Base-by-base conservation (phyloP, 805 yeast species). In the Ogataea minuta region DNA sequence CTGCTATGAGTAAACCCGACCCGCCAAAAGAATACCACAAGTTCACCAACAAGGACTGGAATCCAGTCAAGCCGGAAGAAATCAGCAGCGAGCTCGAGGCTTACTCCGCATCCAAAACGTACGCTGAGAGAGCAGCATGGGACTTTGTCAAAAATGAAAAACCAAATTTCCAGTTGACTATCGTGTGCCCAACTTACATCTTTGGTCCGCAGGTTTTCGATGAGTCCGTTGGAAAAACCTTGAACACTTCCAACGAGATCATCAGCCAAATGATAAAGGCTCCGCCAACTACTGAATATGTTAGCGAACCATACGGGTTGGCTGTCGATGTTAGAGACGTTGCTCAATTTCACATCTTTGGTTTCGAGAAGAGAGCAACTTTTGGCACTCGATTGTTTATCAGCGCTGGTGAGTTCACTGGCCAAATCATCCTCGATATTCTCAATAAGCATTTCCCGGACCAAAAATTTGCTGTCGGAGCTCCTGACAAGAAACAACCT, bases 101-200 rank as follows among this genome's bases (percentile, higher is more conserved):
- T 3, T 72, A 71, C 53, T 13, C 33, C 24, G 68, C 70, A 31
- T 69, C 83, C 27, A 79, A 78, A 59, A 69, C 60, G 9, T 60
- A 63, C 49, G 84, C 84, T 24, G 84, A 81, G 60, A 53, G 60
- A 46, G 72, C 77, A 2, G 75, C 75, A n/a, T 76, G 84, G 77
- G 69, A 75, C 1, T 77, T 75, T 45, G 47, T 66, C 11, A 54
- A 68, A 31, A 49, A 54, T 10, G 64, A 67, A 14, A 53, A 60
- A 11, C 68, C 71, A 4, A 53, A 57, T 23, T 72, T 72, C 49
- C 52, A 56, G 12, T 36, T 74, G 15, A 43, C 67, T 30, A 53
- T 65, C 5, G 67, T 74, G 15, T 57, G 61, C 44, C 79, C 79
- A 14, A 62, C 59, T 6, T 65, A 42, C 37, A 72, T 73, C 2